Percentiles rank a stretch among this genome's conserved stretches.
phyloP scores from a whole-genome alignment of 345 rosid species.

The Lepidium aucheri region DNA sequence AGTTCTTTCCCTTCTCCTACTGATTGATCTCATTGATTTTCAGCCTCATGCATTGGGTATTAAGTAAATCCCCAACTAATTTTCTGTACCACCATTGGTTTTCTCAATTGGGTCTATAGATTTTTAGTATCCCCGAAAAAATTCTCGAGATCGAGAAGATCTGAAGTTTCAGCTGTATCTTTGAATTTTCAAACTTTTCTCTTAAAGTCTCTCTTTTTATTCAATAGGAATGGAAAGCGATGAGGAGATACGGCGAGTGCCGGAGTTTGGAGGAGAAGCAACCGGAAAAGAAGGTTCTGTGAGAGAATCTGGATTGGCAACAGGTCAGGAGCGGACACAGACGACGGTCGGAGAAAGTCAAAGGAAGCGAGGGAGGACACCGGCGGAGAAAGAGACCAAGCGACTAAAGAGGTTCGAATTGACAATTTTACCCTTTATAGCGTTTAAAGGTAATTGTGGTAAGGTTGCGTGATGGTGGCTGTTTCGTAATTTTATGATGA shows the following conservation, averaged over 20 bases:
- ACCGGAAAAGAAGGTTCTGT: conserved; percentile 43
- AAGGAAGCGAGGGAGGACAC: conserved; percentile 75
- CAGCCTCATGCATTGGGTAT: conserved; percentile 2
- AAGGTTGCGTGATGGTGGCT: conserved; percentile 2
- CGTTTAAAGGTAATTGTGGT: not conserved
- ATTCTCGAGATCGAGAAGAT: conserved; percentile 22
- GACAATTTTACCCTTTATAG: not conserved
- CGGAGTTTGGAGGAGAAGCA: conserved; percentile 71
- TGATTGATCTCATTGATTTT: not conserved
- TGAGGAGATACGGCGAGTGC: conserved; percentile 93
- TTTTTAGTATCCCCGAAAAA: conserved; percentile 10
- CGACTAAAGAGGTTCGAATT: conserved; percentile 62
- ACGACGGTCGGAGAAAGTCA: conserved; percentile 45
- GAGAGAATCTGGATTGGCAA: conserved; percentile 33
- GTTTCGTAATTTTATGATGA: not conserved
- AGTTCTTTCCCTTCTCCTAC: not conserved
- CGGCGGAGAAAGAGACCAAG: conserved; percentile 91
- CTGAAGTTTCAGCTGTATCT: not conserved
- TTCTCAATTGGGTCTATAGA: conserved; percentile 9
- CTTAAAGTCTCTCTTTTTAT: not conserved
- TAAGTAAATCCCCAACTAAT: not conserved
- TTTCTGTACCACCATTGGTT: not conserved
- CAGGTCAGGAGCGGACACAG: conserved; percentile 42
- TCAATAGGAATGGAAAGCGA: conserved; percentile 80
- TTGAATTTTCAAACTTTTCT: not conserved